Base-by-base conservation (phyloP, 305 asterid species). In the Plantago coronopus region DNA sequence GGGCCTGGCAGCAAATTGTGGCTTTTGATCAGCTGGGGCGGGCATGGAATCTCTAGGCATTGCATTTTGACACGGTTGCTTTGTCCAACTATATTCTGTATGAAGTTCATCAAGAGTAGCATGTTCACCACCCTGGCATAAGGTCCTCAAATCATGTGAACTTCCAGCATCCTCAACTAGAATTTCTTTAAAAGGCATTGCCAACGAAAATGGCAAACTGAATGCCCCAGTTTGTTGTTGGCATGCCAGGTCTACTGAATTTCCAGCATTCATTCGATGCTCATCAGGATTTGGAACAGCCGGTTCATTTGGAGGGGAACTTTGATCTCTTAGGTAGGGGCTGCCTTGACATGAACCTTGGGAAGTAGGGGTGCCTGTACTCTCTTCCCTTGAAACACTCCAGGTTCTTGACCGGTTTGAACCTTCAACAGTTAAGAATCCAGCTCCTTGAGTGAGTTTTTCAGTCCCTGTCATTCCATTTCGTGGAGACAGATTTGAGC, bases 261-360 rank as follows among this genome's bases (percentile, higher is more conserved):
- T 76, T 13, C 58, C 74, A 15, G 59, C 54, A 59, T 72, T 73
- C 43, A 54, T 68, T 49, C 7, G 5, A 15, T 54, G 80, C 40
- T 82, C 85, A 6, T 79, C 74, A 1, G 67, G 60, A 10, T 82
- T 84, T n/a, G 85, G 80, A 69, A 69, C 79, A 8, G 44, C 71
- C 15, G 64, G 79, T 20, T 86, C 85, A 45, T 69, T 78, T 57
- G 16, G 79, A 49, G 84, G 85, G 57, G 82, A 78, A 62, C 75
- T 71, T 38, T 71, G 87, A 34, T 78, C 78, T 60, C 77, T 73
- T 19, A 53, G 78, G 48, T 37, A 66, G 38, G 88, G 95, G 69
- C 93, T 83, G 22, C 91, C 87, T 69, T 81, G 93, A 54, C 87
- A 85, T 25, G 95, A 87, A 25, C 87, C 95, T 61, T 81, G 89